Percentiles rank a stretch among this genome's conserved stretches.
Evolutionary conservation across 225 moss, liverwort and hornwort species (phyloP).

Genomic region (Sphagnum tenellum): DNA sequence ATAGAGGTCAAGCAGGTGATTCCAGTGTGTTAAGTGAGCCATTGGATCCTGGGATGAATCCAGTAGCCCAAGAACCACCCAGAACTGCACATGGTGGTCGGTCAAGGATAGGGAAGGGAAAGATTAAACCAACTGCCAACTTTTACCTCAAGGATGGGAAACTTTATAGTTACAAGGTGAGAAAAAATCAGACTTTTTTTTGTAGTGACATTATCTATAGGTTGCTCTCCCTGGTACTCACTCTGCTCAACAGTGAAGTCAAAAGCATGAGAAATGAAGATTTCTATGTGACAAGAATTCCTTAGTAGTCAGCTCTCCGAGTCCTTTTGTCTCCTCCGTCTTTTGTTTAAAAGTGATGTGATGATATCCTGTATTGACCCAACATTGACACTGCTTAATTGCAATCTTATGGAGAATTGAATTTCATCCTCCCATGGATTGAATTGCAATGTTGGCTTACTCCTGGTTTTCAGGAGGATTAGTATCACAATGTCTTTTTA

Average conservation of each 20-base stretch:
- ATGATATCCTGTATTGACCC: too few species aligned
- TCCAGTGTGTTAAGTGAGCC: constrained; percentile 11
- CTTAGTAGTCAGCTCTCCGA: not conserved
- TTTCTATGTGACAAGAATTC: not conserved
- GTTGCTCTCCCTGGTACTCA: too few species aligned
- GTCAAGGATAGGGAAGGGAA: constrained; percentile 60
- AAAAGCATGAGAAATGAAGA: not conserved
- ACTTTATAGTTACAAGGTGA: constrained; percentile 82
- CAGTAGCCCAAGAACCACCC: constrained; percentile 17
- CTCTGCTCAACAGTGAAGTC: too few species aligned
- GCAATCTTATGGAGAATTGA: too few species aligned
- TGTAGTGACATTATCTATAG: too few species aligned
- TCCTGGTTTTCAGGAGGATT: too few species aligned
- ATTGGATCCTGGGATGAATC: constrained; percentile 15
- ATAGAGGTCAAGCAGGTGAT: constrained; percentile 4
- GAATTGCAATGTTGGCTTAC: too few species aligned
- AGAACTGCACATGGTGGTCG: constrained; percentile 35
- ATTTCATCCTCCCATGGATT: too few species aligned
- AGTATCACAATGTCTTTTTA: too few species aligned
- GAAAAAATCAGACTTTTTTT: not conserved
- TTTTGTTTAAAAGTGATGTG: not conserved
- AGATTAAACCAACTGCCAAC: constrained; percentile 49
- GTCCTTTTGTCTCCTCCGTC: not conserved
- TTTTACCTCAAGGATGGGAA: constrained; percentile 91
- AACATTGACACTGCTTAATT: too few species aligned